Evolutionary conservation across 768 basidiomycete species (phyloP), one percentile per base, ranked within the genome.

Genomic region (Daedaleopsis nitida): DNA sequence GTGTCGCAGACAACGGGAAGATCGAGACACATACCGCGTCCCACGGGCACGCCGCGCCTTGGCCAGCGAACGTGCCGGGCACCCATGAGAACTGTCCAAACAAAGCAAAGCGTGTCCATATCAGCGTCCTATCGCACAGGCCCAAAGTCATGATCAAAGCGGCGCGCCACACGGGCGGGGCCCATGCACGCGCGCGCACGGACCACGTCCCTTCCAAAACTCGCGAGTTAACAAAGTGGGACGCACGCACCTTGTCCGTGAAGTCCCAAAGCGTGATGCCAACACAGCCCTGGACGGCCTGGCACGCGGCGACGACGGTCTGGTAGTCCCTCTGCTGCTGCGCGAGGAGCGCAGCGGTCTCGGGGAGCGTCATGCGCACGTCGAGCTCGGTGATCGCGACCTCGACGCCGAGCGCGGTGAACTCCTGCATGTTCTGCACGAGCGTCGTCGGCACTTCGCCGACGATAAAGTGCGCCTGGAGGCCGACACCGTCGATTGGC

Each of bases 311-410:
- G 62, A 87, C 76, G 47, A 86, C 80, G 16, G 76, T 79, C 67
- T 79, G 71, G 62, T 86, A 88, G 67, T 88, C 86, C 47, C 70
- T 74, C 71, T 80, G 74, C 66, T 88, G 86, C 65, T 87, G 84
- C 19, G 72, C 75, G 44, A 84, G 76, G 37, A 82, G 76, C 1
- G 80, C 81, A 2, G 72, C 63, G 1, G 83, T 84, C 16, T 76
- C 79, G 17, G 86, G 86, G n/a, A 85, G 75, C 12, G 78, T 80
- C 79, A 86, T 86, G 49, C 87, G 78, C 65, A 84, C 83, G 66
- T 88, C 87, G 49, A 89, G 79, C 69, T 88, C 87, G 3, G 87
- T 89, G 65, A 88, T 81, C 17, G 86, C 86, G 35, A 87, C 82
- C 60, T 88, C 87, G 52, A 89, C 76, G 16, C 87, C 86, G 43